Evolutionary conservation across 2,329 filamentous ascomycete genomes (phyloP).

Genomic region (Ceratocystis albifundus): DNA sequence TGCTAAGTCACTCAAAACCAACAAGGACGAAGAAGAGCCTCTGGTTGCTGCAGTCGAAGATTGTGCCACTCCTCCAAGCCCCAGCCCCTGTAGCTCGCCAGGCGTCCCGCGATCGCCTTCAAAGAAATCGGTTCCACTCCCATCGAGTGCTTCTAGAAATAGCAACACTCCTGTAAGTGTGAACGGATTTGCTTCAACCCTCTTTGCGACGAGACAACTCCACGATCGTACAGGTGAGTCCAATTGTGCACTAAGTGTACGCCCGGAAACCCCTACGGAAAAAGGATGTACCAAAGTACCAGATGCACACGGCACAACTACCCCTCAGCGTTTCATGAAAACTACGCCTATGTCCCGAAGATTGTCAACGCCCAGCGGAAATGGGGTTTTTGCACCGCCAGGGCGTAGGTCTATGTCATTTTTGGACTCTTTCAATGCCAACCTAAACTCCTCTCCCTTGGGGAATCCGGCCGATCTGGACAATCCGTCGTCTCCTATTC

Average conservation of each 20-base stretch:
- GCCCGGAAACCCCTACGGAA: constrained; percentile 17
- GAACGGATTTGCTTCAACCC: constrained; percentile 14
- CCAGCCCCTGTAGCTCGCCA: neutral
- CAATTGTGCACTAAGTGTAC: neutral
- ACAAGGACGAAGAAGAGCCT: neutral
- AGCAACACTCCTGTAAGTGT: neutral
- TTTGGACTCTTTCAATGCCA: constrained; percentile 19
- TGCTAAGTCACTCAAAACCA: neutral
- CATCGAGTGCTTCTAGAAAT: constrained; percentile 9
- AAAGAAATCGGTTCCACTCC: constrained; percentile 24
- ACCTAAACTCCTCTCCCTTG: constrained; percentile 18
- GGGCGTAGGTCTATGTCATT: constrained; percentile 22
- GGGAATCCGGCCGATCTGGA: constrained; percentile 15
- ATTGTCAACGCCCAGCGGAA: constrained; percentile 21
- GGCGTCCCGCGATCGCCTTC: constrained; percentile 21
- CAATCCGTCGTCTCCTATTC: constrained; percentile 21
- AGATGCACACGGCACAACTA: constrained; percentile 7
- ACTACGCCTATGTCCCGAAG: constrained; percentile 22
- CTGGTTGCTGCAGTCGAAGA: neutral
- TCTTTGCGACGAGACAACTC: constrained; percentile 16
- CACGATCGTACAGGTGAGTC: constrained; percentile 13
- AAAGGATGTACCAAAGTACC: constrained; percentile 6
- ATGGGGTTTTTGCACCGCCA: constrained; percentile 20
- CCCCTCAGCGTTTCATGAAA: constrained; percentile 16
- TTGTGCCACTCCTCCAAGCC: neutral